phyloP scores from a whole-genome alignment of 1,284 basidiomycete genomes.

The Cutaneotrichosporon sp. region DNA sequence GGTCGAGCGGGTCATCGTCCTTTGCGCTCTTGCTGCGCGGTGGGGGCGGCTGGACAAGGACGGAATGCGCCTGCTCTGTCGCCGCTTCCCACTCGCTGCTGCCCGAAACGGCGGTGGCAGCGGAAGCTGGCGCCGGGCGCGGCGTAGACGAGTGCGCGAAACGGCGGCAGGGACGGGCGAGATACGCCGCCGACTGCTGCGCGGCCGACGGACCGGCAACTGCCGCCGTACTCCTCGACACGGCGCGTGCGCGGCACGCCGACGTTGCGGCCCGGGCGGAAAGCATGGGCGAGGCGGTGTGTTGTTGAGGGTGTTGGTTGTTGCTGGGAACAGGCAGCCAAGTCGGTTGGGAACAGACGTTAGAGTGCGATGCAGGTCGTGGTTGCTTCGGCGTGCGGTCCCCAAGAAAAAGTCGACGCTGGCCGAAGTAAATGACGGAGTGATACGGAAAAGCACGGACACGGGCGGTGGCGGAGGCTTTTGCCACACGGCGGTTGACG shows the following conservation, averaged over 20 bases:
- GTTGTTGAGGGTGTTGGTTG: not conserved
- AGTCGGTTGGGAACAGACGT: not conserved
- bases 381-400: not conserved
- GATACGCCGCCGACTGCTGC: not conserved
- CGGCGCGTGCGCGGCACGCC: not conserved
- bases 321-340: too few relatives aligned
- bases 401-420: constrained; percentile 1
- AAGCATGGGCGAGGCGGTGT: not conserved
- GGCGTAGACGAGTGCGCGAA: constrained; percentile 15
- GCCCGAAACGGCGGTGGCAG: constrained; percentile 1
- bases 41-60: constrained; percentile 29
- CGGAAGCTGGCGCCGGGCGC: constrained; percentile 5
- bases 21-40: not conserved
- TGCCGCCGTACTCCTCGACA: not conserved
- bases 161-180: not conserved
- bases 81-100: constrained; percentile 37
- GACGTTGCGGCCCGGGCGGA: constrained; percentile 6
- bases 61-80: constrained; percentile 40
- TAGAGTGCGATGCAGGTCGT: not conserved
- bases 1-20: constrained; percentile 25
- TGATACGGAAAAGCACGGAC: not conserved
- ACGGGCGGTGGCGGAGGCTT: too few relatives aligned
- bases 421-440: not conserved
- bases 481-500: too few relatives aligned
- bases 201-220: not conserved